Evolutionary conservation across 768 basidiomycete species (phyloP).

Genomic region (Termitomyces sp.): DNA sequence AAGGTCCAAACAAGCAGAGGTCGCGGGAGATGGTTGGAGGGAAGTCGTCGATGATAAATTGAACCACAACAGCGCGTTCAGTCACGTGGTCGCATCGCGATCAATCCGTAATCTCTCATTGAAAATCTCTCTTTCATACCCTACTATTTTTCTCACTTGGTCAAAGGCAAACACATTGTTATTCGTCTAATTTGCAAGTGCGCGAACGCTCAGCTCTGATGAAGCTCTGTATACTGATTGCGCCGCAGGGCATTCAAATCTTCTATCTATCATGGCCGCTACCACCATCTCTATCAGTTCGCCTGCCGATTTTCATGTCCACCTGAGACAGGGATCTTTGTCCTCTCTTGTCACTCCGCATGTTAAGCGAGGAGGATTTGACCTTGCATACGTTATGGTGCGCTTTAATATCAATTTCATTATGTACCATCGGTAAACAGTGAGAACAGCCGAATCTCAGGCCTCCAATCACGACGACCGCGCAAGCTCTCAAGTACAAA

Average conservation of each 20-base stretch:
- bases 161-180: neutral
- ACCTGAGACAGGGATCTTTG: constrained; percentile 84
- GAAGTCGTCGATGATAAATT: constrained; percentile 8
- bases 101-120: neutral
- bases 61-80: constrained; percentile 19
- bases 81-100: constrained; percentile 23
- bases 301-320: constrained; percentile 94
- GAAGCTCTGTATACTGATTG: neutral
- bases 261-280: constrained; percentile 21
- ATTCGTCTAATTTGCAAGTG: neutral
- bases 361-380: constrained; percentile 84
- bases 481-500: constrained; percentile 78
- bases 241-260: neutral
- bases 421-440: neutral
- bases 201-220: neutral
- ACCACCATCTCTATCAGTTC: constrained; percentile 40
- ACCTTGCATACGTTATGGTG: constrained; percentile 96
- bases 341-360: constrained; percentile 84
- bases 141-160: neutral
- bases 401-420: constrained; percentile 10
- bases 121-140: neutral
- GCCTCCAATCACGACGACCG: constrained; percentile 82
- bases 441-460: constrained; percentile 77
- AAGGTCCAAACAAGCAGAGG: neutral
- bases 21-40: constrained; percentile 8